Percentiles rank a stretch among this genome's conserved stretches.
phyloP scores from a whole-genome alignment of 2,329 filamentous ascomycete genomes.

The Apiospora hydei region DNA sequence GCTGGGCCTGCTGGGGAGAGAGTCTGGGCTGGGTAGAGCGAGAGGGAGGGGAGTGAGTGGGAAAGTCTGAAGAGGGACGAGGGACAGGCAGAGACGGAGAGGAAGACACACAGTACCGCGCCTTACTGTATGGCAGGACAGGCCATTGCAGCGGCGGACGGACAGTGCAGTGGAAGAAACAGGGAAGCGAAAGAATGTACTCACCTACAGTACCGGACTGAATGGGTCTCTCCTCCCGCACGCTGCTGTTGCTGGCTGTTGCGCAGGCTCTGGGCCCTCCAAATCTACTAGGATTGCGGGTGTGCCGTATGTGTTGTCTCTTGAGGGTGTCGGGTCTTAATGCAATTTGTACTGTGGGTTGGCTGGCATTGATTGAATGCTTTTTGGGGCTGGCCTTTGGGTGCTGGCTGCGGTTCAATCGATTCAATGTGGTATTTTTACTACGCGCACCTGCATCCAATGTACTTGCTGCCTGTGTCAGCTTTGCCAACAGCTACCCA shows the following conservation, averaged over 20 bases:
- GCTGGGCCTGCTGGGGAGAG: conserved; percentile 21
- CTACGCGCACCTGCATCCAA: conserved; percentile 4
- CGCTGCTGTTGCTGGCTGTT: conserved; percentile 21
- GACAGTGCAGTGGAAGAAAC: conserved; percentile 17
- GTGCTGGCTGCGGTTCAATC: neutral
- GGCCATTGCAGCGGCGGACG: conserved; percentile 11
- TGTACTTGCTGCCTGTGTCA: neutral
- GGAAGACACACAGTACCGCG: conserved; percentile 15
- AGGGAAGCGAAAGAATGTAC: conserved; percentile 18
- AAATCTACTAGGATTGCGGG: conserved; percentile 20
- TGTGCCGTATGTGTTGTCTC: conserved; percentile 21
- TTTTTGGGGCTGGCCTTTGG: conserved; percentile 15
- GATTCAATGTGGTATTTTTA: neutral
- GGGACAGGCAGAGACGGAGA: neutral
- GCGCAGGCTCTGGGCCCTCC: conserved; percentile 13
- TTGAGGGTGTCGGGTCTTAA: conserved; percentile 16
- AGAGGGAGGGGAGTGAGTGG: conserved; percentile 1
- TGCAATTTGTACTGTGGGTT: conserved; percentile 21
- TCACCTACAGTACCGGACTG: conserved; percentile 19
- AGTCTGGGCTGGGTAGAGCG: conserved; percentile 17
- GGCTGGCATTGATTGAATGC: conserved; percentile 10
- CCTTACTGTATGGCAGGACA: conserved; percentile 11
- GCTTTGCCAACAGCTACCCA: neutral
- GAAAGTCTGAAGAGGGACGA: conserved; percentile 17
- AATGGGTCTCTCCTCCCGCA: conserved; percentile 21